Evolutionary conservation across 1,284 basidiomycete genomes (phyloP).

Genomic region (Ustilago shanxiensis): DNA sequence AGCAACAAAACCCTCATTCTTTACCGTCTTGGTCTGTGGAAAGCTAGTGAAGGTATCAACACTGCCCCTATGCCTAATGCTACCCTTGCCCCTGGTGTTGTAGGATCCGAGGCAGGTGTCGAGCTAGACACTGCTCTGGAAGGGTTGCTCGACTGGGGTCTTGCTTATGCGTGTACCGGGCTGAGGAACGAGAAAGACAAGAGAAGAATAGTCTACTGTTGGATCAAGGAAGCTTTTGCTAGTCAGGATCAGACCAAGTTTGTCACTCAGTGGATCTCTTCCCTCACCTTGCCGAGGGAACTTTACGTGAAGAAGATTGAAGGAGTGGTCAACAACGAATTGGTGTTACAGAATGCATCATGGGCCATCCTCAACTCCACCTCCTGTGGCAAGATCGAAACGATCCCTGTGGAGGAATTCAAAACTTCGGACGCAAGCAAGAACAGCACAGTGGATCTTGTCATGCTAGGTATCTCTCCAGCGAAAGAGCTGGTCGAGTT

Average conservation of each 20-base stretch:
- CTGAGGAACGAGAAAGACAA: conserved; percentile 9
- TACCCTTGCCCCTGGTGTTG: conserved; percentile 15
- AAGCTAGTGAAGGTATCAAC: neutral
- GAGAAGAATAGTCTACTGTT: conserved; percentile 34
- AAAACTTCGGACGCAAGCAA: neutral
- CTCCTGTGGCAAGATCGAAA: conserved; percentile 13
- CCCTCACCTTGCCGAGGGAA: conserved; percentile 32
- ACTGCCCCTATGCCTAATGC: conserved; percentile 12
- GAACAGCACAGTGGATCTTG: conserved; percentile 23
- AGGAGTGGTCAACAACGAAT: conserved; percentile 22
- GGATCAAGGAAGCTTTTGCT: conserved; percentile 40
- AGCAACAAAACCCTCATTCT: conserved; percentile 38
- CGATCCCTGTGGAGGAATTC: conserved; percentile 19
- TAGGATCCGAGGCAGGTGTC: conserved; percentile 9
- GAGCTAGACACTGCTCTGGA: conserved; percentile 26
- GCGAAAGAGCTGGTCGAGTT: conserved; percentile 17
- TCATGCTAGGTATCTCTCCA: conserved; percentile 34
- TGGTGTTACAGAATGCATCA: conserved; percentile 25
- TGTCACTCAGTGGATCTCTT: conserved; percentile 20
- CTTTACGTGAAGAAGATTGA: conserved; percentile 30
- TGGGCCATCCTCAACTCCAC: conserved; percentile 37
- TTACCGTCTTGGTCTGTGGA: conserved; percentile 40
- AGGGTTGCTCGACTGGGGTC: conserved; percentile 35
- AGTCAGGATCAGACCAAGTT: conserved; percentile 37
- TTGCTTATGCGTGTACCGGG: conserved; percentile 43